These are phyloP conservation scores for Cladosporium austrohemisphaericum DNA, from an alignment of 2,329 filamentous ascomycete genomes.

Conservation along the genomic window DNA sequence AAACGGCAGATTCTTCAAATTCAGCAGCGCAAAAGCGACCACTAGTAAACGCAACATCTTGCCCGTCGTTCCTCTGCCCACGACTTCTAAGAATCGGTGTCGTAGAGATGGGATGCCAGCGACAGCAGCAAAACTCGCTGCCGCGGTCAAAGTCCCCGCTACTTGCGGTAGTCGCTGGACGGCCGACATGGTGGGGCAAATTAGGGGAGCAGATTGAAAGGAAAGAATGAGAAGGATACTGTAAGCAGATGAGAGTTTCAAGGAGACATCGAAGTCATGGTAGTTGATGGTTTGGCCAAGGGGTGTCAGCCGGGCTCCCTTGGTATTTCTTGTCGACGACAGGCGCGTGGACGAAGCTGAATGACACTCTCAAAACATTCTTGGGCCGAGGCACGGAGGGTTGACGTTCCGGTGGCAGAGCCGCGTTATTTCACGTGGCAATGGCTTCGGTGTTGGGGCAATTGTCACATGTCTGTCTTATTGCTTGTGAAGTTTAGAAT, in stretches of 20 bases:
- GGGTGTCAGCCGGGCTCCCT: background rate
- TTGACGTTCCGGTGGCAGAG: background rate
- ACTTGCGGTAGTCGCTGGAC: slow-evolving; percentile 29
- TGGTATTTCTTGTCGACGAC: background rate
- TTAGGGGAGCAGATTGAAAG: background rate
- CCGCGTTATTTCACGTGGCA: too few species aligned
- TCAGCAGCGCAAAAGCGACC: slow-evolving; percentile 53
- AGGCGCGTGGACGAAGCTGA: slow-evolving; percentile 1
- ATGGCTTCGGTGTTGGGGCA: too few species aligned
- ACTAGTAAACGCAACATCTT: slow-evolving; percentile 39
- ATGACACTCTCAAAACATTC: slow-evolving; percentile 14
- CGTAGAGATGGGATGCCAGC: slow-evolving; percentile 26
- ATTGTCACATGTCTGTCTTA: too few species aligned
- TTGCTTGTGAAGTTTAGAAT: too few species aligned
- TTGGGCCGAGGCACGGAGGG: slow-evolving; percentile 13
- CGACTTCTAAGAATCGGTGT: slow-evolving; percentile 22
- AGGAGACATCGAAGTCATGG: background rate
- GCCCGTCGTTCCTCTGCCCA: slow-evolving; percentile 19
- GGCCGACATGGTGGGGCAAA: slow-evolving; percentile 29
- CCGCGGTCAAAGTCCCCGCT: slow-evolving; percentile 26
- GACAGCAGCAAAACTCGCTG: slow-evolving; percentile 23
- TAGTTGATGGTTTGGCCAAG: background rate
- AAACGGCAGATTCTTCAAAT: slow-evolving; percentile 71
- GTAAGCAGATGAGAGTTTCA: background rate
- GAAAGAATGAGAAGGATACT: background rate